Evolutionary conservation across 768 basidiomycete genomes (phyloP).

Genomic region (Kwoniella sp.): DNA sequence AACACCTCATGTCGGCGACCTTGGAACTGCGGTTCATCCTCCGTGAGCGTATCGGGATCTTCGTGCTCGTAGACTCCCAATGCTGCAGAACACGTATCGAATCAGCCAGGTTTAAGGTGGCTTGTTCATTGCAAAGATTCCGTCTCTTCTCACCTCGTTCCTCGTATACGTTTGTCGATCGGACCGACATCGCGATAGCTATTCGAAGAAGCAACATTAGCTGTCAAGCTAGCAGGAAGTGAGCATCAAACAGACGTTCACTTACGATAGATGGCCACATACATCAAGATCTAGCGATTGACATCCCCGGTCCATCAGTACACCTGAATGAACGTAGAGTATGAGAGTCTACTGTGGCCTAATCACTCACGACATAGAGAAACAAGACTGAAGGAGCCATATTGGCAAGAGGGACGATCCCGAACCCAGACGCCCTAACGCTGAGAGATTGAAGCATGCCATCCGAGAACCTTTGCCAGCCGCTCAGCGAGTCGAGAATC

Average conservation of each 20-base stretch:
- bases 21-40: conserved; percentile 36
- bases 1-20: conserved; percentile 39
- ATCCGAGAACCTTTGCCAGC: conserved; percentile 44
- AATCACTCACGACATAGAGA: conserved; percentile 35
- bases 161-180: conserved; percentile 54
- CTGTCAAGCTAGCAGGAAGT: too few relatives aligned
- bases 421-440: conserved; percentile 48
- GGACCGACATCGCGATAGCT: conserved; percentile 47
- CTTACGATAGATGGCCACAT: conserved; percentile 49
- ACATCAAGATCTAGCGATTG: conserved; percentile 45
- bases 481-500: conserved; percentile 20
- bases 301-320: too few relatives aligned
- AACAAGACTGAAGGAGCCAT: conserved; percentile 47
- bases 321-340: not conserved
- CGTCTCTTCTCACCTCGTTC: conserved; percentile 35
- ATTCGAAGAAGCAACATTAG: not conserved
- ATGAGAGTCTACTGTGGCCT: too few relatives aligned
- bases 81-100: too few relatives aligned
- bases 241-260: too few relatives aligned
- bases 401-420: conserved; percentile 37
- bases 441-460: conserved; percentile 46
- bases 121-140: not conserved
- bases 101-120: conserved; percentile 1
- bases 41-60: conserved; percentile 19
- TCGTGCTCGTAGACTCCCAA: conserved; percentile 37